A percentile compares a stretch with the other conserved stretches of the same genome.
Evolutionary conservation across 306 rosid species (phyloP).

Genomic region (Begonia masoniana): DNA sequence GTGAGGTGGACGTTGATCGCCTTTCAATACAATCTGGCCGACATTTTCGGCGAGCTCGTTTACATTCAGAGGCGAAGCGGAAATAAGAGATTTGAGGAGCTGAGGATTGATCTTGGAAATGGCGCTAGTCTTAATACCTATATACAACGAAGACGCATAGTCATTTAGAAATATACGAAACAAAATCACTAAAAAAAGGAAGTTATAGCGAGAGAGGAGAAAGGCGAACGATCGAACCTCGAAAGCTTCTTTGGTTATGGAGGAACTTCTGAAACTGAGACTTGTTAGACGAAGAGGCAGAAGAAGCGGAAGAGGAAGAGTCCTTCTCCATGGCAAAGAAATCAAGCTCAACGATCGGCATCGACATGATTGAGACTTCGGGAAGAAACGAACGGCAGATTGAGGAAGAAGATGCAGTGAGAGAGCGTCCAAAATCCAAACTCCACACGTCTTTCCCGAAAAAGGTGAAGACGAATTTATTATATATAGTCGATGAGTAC

Average conservation of each 20-base stretch:
- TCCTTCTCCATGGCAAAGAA: conserved; percentile 24
- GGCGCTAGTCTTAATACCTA: conserved; percentile 9
- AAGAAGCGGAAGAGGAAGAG: conserved; percentile 3
- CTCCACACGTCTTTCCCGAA: no score
- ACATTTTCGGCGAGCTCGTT: not conserved
- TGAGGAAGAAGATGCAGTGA: no score
- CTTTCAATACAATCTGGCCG: not conserved
- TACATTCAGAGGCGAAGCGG: conserved; percentile 5
- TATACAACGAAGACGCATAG: no score
- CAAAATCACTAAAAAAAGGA: not conserved
- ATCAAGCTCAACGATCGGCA: conserved; percentile 25
- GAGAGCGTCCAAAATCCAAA: no score
- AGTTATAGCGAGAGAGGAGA: not conserved
- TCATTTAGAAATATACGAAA: no score
- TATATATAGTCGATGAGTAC: no score
- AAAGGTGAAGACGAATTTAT: no score
- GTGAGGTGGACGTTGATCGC: no score
- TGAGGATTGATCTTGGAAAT: conserved; percentile 30
- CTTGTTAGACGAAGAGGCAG: not conserved
- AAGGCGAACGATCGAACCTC: conserved; percentile 7
- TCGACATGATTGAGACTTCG: conserved; percentile 9
- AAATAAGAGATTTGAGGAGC: conserved; percentile 28
- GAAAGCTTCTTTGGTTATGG: conserved; percentile 26
- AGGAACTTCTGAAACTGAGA: conserved; percentile 36
- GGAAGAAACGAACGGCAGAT: no score